Evolutionary conservation across 441 rosid genomes (phyloP), one percentile per base, ranked within the genome.

Genomic region (Theobroma grandiflorum): DNA sequence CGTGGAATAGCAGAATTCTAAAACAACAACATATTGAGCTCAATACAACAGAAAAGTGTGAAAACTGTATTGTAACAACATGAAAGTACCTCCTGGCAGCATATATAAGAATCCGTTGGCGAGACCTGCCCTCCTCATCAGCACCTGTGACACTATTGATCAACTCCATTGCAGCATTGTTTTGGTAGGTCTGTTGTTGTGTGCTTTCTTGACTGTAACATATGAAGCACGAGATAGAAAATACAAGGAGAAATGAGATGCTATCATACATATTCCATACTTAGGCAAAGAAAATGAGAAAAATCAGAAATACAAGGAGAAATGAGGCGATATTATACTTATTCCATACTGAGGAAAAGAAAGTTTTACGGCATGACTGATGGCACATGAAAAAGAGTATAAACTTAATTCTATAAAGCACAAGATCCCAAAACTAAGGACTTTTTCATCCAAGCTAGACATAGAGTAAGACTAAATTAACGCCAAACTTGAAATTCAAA

Each of bases 41-140:
- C 22, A n/a, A 35, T 58, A 49, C 8, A 2, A 38, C 22, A 53
- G 66, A 26, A 16, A 73, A 61, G 47, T 62, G n/a, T 33, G 26
- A 52, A 76, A 49, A 20, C 14, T 76, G 15, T 4, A 50, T 40
- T 15, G 26, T 58, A 67, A 77, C 52, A 9, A 49, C 20, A 57
- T 20, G 59, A 82, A 4, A 76, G 74, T 86, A 97, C 99, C 98
- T 97, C 83, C 90, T 91, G 78, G 99, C 99, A 79, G 99, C 99
- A 85, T 92, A 97, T n/a, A 96, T 88, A 79, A 97, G 98, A 89
- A 97, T 92, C 61, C 97, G 91, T 80, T 97, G 99, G 72, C 99
- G 98, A 73, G 99, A 97, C 62, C 97, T 90, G 57, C 99, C 98
- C 83, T 95, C 99, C 84, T 97, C 99, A 75, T 97, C 97, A 80